Conservation (phyloP, 2,329 filamentous ascomycete species). For the Fusarium redolens region DNA sequence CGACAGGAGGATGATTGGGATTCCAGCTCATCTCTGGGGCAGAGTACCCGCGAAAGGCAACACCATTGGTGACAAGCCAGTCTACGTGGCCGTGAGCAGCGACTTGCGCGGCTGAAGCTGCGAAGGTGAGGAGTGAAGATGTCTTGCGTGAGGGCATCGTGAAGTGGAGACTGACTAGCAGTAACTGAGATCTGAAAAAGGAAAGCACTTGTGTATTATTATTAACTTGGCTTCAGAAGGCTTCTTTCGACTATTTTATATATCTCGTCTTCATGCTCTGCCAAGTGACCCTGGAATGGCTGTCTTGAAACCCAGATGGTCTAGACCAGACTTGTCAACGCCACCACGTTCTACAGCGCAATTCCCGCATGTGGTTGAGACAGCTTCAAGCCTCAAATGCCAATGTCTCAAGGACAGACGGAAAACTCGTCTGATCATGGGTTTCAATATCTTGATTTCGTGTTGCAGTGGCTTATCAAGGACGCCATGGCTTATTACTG, state of each 20-base stretch:
- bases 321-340: conserved; percentile 6
- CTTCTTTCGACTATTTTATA: neutral
- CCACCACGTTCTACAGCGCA: conserved; percentile 11
- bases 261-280: neutral
- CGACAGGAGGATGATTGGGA: conserved; percentile 31
- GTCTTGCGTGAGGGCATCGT: conserved; percentile 13
- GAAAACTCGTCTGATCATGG: neutral
- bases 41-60: conserved; percentile 40
- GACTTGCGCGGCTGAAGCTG: neutral
- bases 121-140: neutral
- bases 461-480: neutral
- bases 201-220: no score
- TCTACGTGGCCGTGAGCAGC: conserved; percentile 41
- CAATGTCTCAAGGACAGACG: neutral
- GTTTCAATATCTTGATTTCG: neutral
- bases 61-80: conserved; percentile 40
- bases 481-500: neutral
- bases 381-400: neutral
- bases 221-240: fast-evolving
- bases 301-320: neutral
- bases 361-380: neutral
- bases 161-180: neutral
- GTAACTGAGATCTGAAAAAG: neutral
- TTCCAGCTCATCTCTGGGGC: conserved; percentile 41
- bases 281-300: conserved; percentile 22